Evolutionary conservation across 257 asterid species (phyloP).

Genomic region (Galeopsis tetrahit): DNA sequence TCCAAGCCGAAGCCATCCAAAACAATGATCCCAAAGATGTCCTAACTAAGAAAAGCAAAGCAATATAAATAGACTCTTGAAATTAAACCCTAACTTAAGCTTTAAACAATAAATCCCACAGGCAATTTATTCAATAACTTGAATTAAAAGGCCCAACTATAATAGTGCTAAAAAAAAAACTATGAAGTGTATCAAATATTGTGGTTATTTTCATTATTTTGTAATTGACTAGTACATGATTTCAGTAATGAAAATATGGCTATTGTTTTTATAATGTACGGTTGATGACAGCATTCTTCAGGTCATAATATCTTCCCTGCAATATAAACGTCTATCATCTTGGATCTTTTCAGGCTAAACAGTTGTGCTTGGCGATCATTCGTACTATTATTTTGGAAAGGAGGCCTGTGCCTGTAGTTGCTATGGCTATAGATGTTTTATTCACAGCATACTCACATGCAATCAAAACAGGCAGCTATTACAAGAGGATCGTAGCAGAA

Average conservation of each 20-base stretch:
- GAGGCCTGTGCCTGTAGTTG: constrained; percentile 71
- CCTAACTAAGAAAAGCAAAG: no score
- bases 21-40: no score
- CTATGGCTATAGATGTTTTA: constrained; percentile 58
- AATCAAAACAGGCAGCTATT: constrained; percentile 70
- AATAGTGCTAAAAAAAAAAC: no score
- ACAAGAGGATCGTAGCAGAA: constrained; percentile 55
- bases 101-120: no score
- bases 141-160: no score
- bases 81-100: no score
- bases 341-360: constrained; percentile 75
- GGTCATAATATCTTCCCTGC: constrained; percentile 25
- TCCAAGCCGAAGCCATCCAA: no score
- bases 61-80: no score
- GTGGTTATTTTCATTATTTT: neutral
- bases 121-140: no score
- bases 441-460: constrained; percentile 53
- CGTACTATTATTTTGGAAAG: constrained; percentile 81
- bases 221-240: constrained; percentile 13
- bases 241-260: constrained; percentile 9
- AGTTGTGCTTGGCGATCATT: constrained; percentile 64
- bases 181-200: no score
- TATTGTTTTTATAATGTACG: constrained; percentile 22
- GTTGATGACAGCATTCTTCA: constrained; percentile 10
- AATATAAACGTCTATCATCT: constrained; percentile 22